These are phyloP conservation scores for Epichloe festucae DNA, from an alignment of 2,329 filamentous ascomycete species.

Conservation along the genomic window DNA sequence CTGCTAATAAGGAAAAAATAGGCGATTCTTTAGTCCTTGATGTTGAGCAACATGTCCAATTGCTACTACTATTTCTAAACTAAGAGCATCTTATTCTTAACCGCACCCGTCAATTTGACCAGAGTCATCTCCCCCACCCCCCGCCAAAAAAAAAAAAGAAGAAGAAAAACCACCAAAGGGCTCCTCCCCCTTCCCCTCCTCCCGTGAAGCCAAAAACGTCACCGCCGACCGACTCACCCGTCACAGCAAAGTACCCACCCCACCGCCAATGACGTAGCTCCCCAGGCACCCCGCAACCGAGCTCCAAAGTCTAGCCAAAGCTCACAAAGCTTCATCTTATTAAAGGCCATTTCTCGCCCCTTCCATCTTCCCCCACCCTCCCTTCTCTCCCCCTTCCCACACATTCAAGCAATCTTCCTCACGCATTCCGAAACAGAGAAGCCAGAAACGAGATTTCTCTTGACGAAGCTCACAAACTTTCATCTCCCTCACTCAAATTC, in stretches of 20 bases:
- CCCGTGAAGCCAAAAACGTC: background rate
- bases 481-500: background rate
- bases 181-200: no score
- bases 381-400: background rate
- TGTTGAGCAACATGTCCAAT: no score
- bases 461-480: background rate
- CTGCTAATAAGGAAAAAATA: no score
- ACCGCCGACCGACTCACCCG: background rate
- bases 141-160: no score
- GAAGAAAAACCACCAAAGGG: background rate
- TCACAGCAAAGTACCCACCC: background rate
- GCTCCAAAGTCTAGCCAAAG: background rate
- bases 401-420: no score
- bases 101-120: no score
- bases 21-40: no score
- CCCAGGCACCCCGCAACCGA: background rate
- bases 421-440: no score
- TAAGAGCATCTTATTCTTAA: no score
- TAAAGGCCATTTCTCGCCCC: background rate
- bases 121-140: no score
- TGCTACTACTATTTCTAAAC: no score
- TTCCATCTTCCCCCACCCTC: background rate
- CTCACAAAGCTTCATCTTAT: background rate
- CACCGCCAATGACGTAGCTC: constrained; percentile 5
- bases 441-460: background rate